Base-by-base conservation (phyloP, 108 stramenopile species). In the Skeletonema grethae region DNA sequence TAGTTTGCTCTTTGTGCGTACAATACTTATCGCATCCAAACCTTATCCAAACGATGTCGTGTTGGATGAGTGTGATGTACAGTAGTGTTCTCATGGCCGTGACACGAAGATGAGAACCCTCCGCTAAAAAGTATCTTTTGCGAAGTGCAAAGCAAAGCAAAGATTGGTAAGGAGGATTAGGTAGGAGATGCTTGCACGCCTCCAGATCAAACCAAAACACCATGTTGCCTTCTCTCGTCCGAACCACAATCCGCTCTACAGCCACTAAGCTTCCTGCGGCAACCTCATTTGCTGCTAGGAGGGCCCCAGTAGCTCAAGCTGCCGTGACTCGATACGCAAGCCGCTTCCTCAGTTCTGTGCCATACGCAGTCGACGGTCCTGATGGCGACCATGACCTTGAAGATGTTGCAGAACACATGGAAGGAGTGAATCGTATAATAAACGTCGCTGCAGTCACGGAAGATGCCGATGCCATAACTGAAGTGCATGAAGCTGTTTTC, bases 401-500 rank as follows among this genome's bases (percentile, higher is more conserved):
- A 56, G 53, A 67, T 39, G 11, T 67, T 24, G 60, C 35, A 12
- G 60, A 61, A 24, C 60, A 61, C 10, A 32, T 61, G 34, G 60
- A 32, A 18, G 60, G 31, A 32, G 60, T 61, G 34, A 61, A 61
- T 61, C 31, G 60, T 4, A 61, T 61, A 0, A 61, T 61, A 5
- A 29, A 61, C n/a, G 16, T 35, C 16, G 60, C 60, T 32, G 15
- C 60, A 7, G 60, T 61, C 0, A 32, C 35, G 16, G 60, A 61
- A 36, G 60, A 61, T 61, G 65, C 77, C 43, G 35, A 59, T 15
- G 58, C 69, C 7, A 71, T 78, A 16, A 78, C 63, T 12, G 29
- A 70, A 50, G n/a, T 66, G 34, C 77, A 78, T 38, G 65, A 78
- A 55, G 77, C 70, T 11, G 77, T 78, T 10, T 22, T 71, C 10